Evolutionary conservation across 164 flowering plant genomes (phyloP).

Genomic region (Kalanchoe fedtschenkoi): DNA sequence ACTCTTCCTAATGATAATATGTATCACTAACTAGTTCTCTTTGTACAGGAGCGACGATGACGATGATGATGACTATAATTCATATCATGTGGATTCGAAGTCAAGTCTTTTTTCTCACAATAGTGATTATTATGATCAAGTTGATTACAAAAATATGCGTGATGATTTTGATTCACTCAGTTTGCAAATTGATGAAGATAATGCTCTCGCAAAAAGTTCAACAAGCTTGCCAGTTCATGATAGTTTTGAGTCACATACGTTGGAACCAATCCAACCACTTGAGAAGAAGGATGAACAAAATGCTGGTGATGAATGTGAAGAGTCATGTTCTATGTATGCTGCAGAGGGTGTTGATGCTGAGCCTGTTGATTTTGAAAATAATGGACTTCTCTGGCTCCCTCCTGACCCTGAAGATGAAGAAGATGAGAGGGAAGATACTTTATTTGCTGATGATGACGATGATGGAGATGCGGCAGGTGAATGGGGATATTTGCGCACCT

Average conservation of each 20-base stretch:
- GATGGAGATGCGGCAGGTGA: conserved; percentile 69
- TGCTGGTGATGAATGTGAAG: conserved; percentile 30
- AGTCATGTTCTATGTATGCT: conserved; percentile 37
- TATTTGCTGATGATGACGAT: conserved; percentile 69
- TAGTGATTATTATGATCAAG: conserved; percentile 35
- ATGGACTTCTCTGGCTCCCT: conserved; percentile 89
- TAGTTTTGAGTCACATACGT: conserved; percentile 22
- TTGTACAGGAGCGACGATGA: conserved; percentile 55
- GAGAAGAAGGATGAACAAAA: conserved; percentile 27
- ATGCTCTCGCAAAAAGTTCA: conserved; percentile 24
- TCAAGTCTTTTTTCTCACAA: conserved; percentile 30
- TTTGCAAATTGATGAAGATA: conserved; percentile 38
- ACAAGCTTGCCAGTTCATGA: conserved; percentile 30
- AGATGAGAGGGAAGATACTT: conserved; percentile 59
- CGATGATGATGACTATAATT: conserved; percentile 53
- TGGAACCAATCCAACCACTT: conserved; percentile 19
- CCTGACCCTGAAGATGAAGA: conserved; percentile 97
- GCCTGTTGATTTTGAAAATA: conserved; percentile 92
- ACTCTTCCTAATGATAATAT: neutral
- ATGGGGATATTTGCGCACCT: conserved; percentile 59
- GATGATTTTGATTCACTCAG: conserved; percentile 36
- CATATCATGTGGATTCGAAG: conserved; percentile 40
- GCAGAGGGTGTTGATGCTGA: conserved; percentile 39
- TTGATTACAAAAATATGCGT: conserved; percentile 40
- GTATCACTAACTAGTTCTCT: neutral